phyloP scores from a whole-genome alignment of 2,329 filamentous ascomycete species.

The Ascochyta viciae-villosae region DNA sequence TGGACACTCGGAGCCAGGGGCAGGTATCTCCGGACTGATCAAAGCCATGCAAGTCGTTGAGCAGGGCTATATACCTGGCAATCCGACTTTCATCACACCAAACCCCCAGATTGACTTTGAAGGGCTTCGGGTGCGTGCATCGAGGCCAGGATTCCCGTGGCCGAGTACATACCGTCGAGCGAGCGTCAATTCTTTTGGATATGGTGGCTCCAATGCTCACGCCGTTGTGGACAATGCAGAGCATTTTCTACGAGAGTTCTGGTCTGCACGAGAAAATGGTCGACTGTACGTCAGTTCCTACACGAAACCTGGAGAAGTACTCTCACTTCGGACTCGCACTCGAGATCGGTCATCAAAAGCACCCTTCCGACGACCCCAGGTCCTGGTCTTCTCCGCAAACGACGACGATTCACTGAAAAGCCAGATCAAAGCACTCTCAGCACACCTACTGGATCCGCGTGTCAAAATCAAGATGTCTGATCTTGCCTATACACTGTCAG shows the following conservation, averaged over 20 bases:
- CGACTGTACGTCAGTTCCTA: constrained; percentile 1
- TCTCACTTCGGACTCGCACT: too few species aligned
- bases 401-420: neutral
- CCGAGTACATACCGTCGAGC: constrained; percentile 22
- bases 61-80: constrained; percentile 41
- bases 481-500: neutral
- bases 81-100: constrained; percentile 24
- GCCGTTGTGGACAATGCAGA: constrained; percentile 23
- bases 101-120: constrained; percentile 23
- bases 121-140: too few species aligned
- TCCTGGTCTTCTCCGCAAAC: neutral
- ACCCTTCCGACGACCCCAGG: constrained; percentile 18
- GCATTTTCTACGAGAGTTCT: neutral
- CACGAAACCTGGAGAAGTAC: neutral
- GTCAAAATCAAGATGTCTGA: neutral
- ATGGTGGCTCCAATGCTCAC: constrained; percentile 31
- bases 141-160: constrained; percentile 10
- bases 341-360: constrained; percentile 18
- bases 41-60: constrained; percentile 52
- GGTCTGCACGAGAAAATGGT: neutral
- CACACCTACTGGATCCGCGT: neutral
- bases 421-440: neutral
- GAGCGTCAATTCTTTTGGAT: constrained; percentile 30
- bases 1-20: constrained; percentile 52
- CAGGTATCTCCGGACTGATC: constrained; percentile 48